Conservation (phyloP, 2,329 filamentous ascomycete species). For the Clarireedia sp. region DNA sequence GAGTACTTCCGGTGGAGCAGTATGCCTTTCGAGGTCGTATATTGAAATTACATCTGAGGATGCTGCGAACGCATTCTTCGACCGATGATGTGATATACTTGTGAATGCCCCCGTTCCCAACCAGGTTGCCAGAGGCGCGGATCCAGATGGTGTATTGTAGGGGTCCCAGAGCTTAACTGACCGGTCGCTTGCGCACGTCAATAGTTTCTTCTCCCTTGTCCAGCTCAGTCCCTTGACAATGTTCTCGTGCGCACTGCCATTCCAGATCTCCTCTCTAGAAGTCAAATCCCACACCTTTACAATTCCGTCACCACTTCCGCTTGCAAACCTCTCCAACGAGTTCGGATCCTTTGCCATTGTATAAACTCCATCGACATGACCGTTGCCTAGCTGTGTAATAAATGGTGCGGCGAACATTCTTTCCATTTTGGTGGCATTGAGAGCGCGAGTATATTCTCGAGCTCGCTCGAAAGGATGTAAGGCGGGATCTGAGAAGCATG, state of each 20-base stretch:
- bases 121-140: constrained; percentile 75
- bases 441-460: constrained; percentile 70
- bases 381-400: constrained; percentile 75
- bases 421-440: constrained; percentile 85
- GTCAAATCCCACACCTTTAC: constrained; percentile 88
- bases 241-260: constrained; percentile 79
- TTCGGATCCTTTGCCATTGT: constrained; percentile 72
- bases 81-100: constrained; percentile 73
- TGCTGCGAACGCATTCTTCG: constrained; percentile 69
- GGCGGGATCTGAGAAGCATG: constrained; percentile 4
- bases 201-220: constrained; percentile 75
- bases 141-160: constrained; percentile 61
- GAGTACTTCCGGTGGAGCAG: constrained; percentile 72
- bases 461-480: constrained; percentile 72
- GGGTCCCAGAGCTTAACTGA: constrained; percentile 89
- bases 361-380: constrained; percentile 89
- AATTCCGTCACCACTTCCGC: constrained; percentile 83
- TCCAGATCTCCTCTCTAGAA: constrained; percentile 65
- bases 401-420: constrained; percentile 86
- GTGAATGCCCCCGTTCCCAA: constrained; percentile 79
- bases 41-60: constrained; percentile 73
- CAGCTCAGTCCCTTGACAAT: constrained; percentile 88
- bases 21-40: constrained; percentile 78
- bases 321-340: constrained; percentile 66
- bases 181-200: constrained; percentile 80